Evolutionary conservation across 1,139 yeast species (phyloP), one percentile per base, ranked within the genome.

Genomic region (Meyerozyma smithsonii): DNA sequence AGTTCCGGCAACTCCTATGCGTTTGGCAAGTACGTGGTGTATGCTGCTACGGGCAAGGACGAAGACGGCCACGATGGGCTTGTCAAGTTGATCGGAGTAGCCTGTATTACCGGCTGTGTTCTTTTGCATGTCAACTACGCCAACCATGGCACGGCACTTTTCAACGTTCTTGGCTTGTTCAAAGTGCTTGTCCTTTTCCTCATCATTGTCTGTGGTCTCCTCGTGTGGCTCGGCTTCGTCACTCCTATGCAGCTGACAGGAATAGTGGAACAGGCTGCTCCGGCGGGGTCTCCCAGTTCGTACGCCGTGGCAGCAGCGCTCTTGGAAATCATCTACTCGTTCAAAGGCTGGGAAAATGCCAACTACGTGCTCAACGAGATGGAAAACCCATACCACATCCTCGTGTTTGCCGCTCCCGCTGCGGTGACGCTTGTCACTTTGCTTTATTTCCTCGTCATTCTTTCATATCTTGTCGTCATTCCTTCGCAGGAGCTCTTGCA

Each of bases 391-490:
- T 76, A 79, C 41, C 73, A 77, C 45, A 82, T 85, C 14, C 68
- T 85, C 44, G 81, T 77, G 37, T 64, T 79, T 35, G 86, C 90
- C 0, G 92, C 90, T 11, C 94, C 94, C 8, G 54, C 72, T 18
- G 86, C 92, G 1, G 75, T 85, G 35, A 52, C 77, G 5, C 56
- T 72, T 20, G 76, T 86, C 14, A 74, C 87, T 2, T 57, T 77
- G 23, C 66, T 84, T 34, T 85, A 84, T 59, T 74, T 84, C 52
- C 66, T 84, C 46, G 88, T 82, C 36, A 79, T 84, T 51, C 64
- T 84, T 45, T 79, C 92, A 1, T 85, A 85, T 55, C 76, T 84
- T 49, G 82, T 88, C 4, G 90, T 84, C 32, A 86, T 85, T 8
- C 90, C 94, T 34, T 73, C 74, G 50, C 76, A 76, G 3, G 77